Evolutionary conservation across 2,329 filamentous ascomycete species (phyloP), one percentile per base, ranked within the genome.

Genomic region (Colletotrichum sublineola): DNA sequence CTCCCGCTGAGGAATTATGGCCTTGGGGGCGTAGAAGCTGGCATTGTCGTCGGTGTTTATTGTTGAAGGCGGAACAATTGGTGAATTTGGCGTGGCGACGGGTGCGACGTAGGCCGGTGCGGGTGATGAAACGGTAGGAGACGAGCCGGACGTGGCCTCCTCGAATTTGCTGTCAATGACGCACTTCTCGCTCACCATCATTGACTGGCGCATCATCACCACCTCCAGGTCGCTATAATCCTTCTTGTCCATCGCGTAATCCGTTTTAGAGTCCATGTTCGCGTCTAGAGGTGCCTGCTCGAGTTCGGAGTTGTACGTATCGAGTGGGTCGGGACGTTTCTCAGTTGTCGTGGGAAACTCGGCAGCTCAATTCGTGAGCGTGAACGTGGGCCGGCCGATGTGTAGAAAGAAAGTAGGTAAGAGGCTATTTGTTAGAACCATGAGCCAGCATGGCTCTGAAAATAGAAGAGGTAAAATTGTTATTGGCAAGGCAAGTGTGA

Each of bases 391-490:
- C 53, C 53, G n/a, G 33, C 53, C 33, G 12, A 36, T 38, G 53
- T 36, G 20, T 56, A 38, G 53, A 6, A 31, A 15, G 38, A 63
- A 15, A 3, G 31, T 48, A n/a, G 60, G 42, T n/a, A 5, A 12
- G n/a, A 38, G 60, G 29, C 40, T 46, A 36, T 50, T 50, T 50
- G 5, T 38, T 56, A 38, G 53, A 56, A 56, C 60, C 60, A 63
- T 50, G 60, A 50, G 60, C 60, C 60, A 63, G 60, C 60, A 63
- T 63, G 60, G 60, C 60, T 40, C 46, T 14, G 57, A 48, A 50
- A 48, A 50, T 36, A 38, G 42, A 38, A 38, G 11, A 20, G 24
- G 31, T 29, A 8, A 18, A 50, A 24, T 31, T 31, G 15, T 18
- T 24, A 36, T 56, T 48, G 20, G 46, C 20, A 48, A 24, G 11